Conservation (phyloP, 1,284 basidiomycete species). For the Cryptococcus sp. region DNA sequence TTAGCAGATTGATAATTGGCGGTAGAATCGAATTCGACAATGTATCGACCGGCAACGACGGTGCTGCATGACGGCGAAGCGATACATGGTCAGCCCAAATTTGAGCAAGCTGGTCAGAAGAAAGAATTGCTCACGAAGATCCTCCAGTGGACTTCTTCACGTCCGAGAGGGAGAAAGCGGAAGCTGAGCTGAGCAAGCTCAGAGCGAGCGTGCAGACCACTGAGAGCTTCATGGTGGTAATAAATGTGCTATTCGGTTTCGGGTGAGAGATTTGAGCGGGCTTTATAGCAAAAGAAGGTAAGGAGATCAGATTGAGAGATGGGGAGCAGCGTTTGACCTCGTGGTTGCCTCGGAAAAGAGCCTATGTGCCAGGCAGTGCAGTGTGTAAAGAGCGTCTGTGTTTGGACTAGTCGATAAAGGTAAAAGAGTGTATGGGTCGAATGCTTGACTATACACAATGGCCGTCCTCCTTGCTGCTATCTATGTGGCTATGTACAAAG, state of each 20-base stretch:
- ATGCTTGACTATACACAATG: no score
- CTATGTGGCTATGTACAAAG: no score
- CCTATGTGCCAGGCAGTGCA: no score
- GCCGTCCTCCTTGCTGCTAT: no score
- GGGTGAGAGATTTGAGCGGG: no score
- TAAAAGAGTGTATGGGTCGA: no score
- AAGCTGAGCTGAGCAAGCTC: not conserved
- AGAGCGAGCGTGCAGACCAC: constrained; percentile 5
- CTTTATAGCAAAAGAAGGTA: no score
- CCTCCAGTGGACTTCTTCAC: constrained; percentile 14
- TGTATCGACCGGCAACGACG: constrained; percentile 40
- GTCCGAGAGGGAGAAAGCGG: constrained; percentile 14
- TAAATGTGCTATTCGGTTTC: not conserved
- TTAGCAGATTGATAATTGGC: constrained; percentile 29
- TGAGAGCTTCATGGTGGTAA: constrained; percentile 5
- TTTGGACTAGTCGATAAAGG: no score
- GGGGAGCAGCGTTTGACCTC: no score
- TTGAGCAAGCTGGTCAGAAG: not conserved
- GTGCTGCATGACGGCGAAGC: constrained; percentile 1
- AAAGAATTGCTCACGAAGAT: not conserved
- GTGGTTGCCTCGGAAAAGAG: no score
- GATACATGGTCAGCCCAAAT: not conserved
- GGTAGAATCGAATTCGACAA: constrained; percentile 45
- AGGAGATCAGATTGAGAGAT: no score
- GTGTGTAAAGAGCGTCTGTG: no score